Evolutionary conservation across 2,329 filamentous ascomycete genomes (phyloP), one percentile per base, ranked within the genome.

Genomic region (Phyllosticta paracitricarpa): DNA sequence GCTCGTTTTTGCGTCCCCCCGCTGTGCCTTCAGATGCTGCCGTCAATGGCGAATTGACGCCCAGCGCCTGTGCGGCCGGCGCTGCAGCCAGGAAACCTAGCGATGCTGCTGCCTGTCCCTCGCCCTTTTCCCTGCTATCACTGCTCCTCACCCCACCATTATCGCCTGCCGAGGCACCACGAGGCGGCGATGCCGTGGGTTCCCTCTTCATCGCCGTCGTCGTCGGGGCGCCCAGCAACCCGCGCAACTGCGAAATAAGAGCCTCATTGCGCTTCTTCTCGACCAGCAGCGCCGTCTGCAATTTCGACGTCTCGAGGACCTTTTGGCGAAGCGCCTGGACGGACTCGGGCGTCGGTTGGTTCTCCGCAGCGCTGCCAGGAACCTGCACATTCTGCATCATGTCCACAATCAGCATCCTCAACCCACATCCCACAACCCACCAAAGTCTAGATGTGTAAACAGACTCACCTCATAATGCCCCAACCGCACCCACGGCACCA

Each of bases 401-500:
- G 19, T 22, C 19, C n/a, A 25, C 14, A 3, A 10, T 28, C 5
- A 60, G 53, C 10, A 19, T 4, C 6, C 30, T 4, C 33, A 19
- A 24, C 3, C 12, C 2, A 5, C 28, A 30, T 22, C 19, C 19
- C 19, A 22, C 19, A 22, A 54, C 10, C 10, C 25, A 12, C 51
- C 28, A 22, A 22, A 22, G 2, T 22, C 19, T 22, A 22, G 19
- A 22, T 22, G 19, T 22, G 19, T 22, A 22, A 22, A 2, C 52
- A 25, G 1, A 66, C 70, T 56, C 70, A 85, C 89, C 72, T 91
- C 85, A 76, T 99, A 97, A 79, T 97, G 93, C 56, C 84, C 83
- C 65, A 99, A 78, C 59, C 88, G 81, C 65, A 97, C 86, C 84
- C 89, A 97, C 62, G 84, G 82, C 68, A 89, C 77, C 55, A 87